Base-by-base conservation (phyloP, 352 stramenopile species). In the Phytophthora quininea region DNA sequence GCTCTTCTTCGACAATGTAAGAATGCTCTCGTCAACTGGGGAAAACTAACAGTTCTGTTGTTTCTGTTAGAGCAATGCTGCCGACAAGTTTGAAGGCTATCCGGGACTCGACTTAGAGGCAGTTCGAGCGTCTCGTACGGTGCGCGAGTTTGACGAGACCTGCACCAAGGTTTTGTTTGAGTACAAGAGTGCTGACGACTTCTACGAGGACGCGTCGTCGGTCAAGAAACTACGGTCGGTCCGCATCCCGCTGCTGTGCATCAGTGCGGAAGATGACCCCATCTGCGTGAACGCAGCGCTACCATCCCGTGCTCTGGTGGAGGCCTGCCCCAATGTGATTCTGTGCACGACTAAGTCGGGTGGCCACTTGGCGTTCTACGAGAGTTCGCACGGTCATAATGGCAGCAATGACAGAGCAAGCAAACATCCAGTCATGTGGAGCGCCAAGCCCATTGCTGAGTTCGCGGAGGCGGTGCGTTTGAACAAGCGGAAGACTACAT, bases 291-390 rank as follows among this genome's bases (percentile, higher is more conserved):
- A 55, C 19, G 52, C 53, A 3, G 76, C 72, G 19, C 31, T 88
- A 10, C 79, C 79, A 42, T 66, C 56, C 0, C 48, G 49, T 9
- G 52, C 58, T 31, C 46, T 85, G 8, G 69, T 79, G 6, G 53
- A 73, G 14, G 65, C 62, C 4, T 91, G 88, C 33, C 58, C 71
- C 4, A 76, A 84, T 14, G 69, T 90, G 47, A 84, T 93, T 51
- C 53, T 93, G 49, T 84, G 70, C 14, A 58, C 82, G 43, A 93
- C 85, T 2, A 76, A 84, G 31, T 57, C 50, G 0, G 83, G 85
- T 42, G 83, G 83, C 9, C 85, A 91, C 67, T 65, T 93, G 40
- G 80, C 65, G 0, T 93, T 89, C 60, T 91, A 87, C 47, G 71
- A 88, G 42, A 66, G 56, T 61, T 71, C 35, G 2, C 32, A 45